phyloP scores from a whole-genome alignment of 768 basidiomycete species.

The Suillus placidus region DNA sequence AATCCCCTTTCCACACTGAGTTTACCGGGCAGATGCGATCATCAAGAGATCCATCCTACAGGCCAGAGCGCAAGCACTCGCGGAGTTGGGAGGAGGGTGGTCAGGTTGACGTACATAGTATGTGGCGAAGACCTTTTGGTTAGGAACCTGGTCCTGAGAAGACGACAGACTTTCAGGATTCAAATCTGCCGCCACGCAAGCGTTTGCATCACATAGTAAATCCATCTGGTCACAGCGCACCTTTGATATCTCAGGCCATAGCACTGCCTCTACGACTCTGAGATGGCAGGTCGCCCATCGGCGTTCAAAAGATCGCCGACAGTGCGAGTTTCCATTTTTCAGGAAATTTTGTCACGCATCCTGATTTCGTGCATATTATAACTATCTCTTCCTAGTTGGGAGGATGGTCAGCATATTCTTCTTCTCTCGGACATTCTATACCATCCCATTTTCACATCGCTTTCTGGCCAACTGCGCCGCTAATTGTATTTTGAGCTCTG shows the following conservation, averaged over 20 bases:
- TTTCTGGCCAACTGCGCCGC: not conserved
- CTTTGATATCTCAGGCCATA: slow-evolving; percentile 59
- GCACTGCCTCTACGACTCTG: slow-evolving; percentile 51
- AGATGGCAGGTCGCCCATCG: slow-evolving; percentile 25
- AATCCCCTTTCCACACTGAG: slow-evolving; percentile 25
- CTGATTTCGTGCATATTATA: slow-evolving; percentile 13
- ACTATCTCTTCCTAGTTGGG: slow-evolving; percentile 9
- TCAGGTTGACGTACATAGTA: slow-evolving; percentile 36
- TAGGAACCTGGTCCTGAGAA: slow-evolving; percentile 14
- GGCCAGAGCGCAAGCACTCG: slow-evolving; percentile 57
- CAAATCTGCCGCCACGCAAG: slow-evolving; percentile 58
- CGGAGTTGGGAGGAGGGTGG: slow-evolving; percentile 62
- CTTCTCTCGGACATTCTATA: slow-evolving; percentile 6
- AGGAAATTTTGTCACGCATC: not conserved
- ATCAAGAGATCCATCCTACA: slow-evolving; percentile 40
- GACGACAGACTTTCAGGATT: slow-evolving; percentile 43
- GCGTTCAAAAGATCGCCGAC: slow-evolving; percentile 21
- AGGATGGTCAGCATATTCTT: slow-evolving; percentile 5
- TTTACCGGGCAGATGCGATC: slow-evolving; percentile 39
- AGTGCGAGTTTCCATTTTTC: slow-evolving; percentile 19
- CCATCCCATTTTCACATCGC: slow-evolving; percentile 5
- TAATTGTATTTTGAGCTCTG: slow-evolving; percentile 8
- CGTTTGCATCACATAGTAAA: slow-evolving; percentile 69
- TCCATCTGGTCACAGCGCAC: slow-evolving; percentile 49
- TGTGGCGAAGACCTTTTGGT: slow-evolving; percentile 19